These are phyloP conservation scores for Salmacisia buchloeana DNA, from an alignment of 1,284 basidiomycete species.

Conservation along the genomic window DNA sequence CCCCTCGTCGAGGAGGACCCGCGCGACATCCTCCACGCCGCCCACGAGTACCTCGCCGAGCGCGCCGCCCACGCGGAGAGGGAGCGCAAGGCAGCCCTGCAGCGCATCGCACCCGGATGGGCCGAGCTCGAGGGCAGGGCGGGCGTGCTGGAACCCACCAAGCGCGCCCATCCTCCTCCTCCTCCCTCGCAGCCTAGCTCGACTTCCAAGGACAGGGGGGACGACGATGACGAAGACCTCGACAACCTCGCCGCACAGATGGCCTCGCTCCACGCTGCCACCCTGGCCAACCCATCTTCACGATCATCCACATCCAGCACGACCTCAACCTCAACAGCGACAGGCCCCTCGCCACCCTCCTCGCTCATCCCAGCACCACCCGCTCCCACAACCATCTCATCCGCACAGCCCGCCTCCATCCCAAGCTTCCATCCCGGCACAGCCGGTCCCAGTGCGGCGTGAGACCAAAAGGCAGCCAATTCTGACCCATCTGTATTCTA, in stretches of 20 bases:
- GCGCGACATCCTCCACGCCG: not conserved
- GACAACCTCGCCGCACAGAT: not conserved
- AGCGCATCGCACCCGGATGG: constrained; percentile 2
- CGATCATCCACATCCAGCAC: not conserved
- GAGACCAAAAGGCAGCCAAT: too few species aligned
- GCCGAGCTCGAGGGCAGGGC: constrained; percentile 1
- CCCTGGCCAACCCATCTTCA: too few species aligned
- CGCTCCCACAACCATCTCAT: not conserved
- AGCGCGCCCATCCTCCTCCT: not conserved
- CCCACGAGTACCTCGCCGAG: not conserved
- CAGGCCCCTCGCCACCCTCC: not conserved
- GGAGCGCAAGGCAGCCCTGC: not conserved
- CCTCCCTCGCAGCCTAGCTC: not conserved
- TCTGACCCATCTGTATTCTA: too few species aligned
- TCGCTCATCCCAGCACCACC: not conserved
- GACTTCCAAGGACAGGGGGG: too few species aligned
- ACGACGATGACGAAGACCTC: not conserved
- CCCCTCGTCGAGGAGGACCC: constrained; percentile 4
- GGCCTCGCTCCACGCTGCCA: not conserved
- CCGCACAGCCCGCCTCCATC: too few species aligned
- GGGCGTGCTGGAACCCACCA: not conserved
- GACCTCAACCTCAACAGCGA: not conserved
- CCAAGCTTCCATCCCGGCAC: too few species aligned
- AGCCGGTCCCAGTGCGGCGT: too few species aligned
- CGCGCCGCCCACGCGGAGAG: not conserved